Evolutionary conservation across 371 early-diverging fungal genomes (phyloP).

Genomic region (Syncephalastrum sp.): DNA sequence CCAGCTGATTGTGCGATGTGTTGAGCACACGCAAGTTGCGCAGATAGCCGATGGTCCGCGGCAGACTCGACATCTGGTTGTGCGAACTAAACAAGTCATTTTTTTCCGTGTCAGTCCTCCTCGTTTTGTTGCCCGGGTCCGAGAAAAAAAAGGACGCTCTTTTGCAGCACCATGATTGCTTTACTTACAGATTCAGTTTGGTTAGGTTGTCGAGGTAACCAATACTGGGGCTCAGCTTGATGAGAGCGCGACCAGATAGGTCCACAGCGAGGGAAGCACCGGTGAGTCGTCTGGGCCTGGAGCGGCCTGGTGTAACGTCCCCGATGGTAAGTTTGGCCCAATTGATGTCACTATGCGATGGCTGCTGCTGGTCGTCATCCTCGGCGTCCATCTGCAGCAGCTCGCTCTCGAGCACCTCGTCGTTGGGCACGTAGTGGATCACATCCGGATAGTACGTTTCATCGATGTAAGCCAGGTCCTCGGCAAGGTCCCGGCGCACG

Average conservation of each 20-base stretch:
- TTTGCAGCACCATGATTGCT: background rate
- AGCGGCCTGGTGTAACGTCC: constrained; percentile 22
- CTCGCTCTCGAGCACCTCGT: constrained; percentile 15
- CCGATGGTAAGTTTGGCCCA: constrained; percentile 35
- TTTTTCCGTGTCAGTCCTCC: constrained; percentile 1
- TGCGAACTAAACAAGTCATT: constrained; percentile 25
- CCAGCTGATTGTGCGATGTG: constrained; percentile 36
- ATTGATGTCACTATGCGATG: constrained; percentile 18
- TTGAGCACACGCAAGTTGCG: constrained; percentile 32
- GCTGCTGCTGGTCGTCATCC: constrained; percentile 10
- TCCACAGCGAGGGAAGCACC: constrained; percentile 27
- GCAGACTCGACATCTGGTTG: constrained; percentile 42
- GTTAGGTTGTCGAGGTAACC: constrained; percentile 37
- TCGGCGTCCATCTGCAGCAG: constrained; percentile 4
- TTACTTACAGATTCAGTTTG: constrained; percentile 37
- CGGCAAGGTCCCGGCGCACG: constrained; percentile 29
- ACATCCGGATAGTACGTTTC: constrained; percentile 40
- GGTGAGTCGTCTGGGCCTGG: constrained; percentile 16
- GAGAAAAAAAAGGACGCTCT: background rate
- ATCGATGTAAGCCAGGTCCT: constrained; percentile 42
- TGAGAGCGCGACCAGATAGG: constrained; percentile 31
- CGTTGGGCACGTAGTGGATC: constrained; percentile 18
- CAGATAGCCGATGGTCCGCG: constrained; percentile 35
- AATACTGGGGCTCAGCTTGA: constrained; percentile 43
- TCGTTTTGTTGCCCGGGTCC: too few species aligned